Percentiles rank a stretch among this genome's conserved stretches.
Evolutionary conservation across 441 rosid genomes (phyloP).

Genomic region (Melastoma candidum): DNA sequence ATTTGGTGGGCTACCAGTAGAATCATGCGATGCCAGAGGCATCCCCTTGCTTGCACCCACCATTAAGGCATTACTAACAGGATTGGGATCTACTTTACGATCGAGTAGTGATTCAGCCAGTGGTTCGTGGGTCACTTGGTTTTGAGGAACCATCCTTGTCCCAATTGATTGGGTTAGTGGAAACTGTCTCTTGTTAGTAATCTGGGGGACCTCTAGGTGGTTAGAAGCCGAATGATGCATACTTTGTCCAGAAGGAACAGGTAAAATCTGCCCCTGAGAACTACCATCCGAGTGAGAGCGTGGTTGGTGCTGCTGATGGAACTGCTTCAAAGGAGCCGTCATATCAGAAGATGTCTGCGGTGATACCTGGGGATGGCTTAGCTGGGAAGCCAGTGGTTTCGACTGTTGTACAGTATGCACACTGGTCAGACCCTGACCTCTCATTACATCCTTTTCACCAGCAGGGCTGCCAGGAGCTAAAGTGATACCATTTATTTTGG

Average conservation of each 20-base stretch:
- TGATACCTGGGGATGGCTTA: slow-evolving; percentile 48
- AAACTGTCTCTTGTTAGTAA: slow-evolving; percentile 56
- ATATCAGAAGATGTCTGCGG: slow-evolving; percentile 47
- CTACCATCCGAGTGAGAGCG: slow-evolving; percentile 13
- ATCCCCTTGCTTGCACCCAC: slow-evolving; percentile 25
- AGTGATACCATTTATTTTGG: slow-evolving; percentile 64
- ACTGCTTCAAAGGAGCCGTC: slow-evolving; percentile 34
- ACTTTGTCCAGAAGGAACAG: slow-evolving; percentile 32
- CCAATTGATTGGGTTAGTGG: slow-evolving; percentile 41
- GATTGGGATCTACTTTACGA: slow-evolving; percentile 36
- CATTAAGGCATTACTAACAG: slow-evolving; percentile 27
- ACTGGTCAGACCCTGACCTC: slow-evolving; percentile 53
- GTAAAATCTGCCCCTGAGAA: no score
- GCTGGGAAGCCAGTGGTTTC: slow-evolving; percentile 51
- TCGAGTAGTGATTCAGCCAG: slow-evolving; percentile 53
- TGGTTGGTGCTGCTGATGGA: slow-evolving; percentile 45
- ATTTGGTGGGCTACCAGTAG: slow-evolving; percentile 24
- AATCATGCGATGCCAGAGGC: slow-evolving; percentile 44
- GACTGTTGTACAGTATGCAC: slow-evolving; percentile 45
- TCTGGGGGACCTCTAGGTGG: slow-evolving; percentile 49
- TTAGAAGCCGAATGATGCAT: slow-evolving; percentile 42
- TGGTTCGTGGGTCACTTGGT: slow-evolving; percentile 38
- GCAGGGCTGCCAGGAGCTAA: slow-evolving; percentile 46
- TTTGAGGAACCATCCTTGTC: slow-evolving; percentile 51
- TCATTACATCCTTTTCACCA: slow-evolving; percentile 62